A percentile compares a stretch with the other conserved stretches of the same genome.
These are phyloP conservation scores for Centaurea solstitialis DNA, from an alignment of 129 eudicot genomes.

Conservation along the genomic window DNA sequence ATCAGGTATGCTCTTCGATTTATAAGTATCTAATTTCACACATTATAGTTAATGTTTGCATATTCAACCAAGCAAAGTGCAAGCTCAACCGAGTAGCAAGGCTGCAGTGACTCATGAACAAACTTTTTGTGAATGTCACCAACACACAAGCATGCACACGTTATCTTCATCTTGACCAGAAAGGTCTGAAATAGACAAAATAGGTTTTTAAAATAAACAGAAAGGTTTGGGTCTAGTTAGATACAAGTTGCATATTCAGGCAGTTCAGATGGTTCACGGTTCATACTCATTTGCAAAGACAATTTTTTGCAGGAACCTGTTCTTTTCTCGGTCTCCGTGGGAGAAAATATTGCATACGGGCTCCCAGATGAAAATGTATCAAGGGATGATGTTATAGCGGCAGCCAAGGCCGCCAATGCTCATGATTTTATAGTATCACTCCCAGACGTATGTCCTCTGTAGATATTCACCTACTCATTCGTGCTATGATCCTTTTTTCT, in stretches of 20 bases:
- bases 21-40: background rate
- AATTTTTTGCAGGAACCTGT: conserved; percentile 72
- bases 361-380: conserved; percentile 92
- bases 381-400: conserved; percentile 82
- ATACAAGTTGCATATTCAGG: too few species aligned
- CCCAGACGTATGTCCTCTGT: conserved; percentile 68
- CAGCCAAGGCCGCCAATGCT: conserved; percentile 99
- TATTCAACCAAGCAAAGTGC: background rate
- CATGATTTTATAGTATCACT: conserved; percentile 90
- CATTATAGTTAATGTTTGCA: background rate
- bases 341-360: conserved; percentile 97
- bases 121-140: background rate
- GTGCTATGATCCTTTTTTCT: background rate
- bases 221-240: too few species aligned
- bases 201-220: too few species aligned
- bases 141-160: background rate
- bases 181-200: background rate
- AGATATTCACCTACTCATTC: background rate
- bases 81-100: background rate
- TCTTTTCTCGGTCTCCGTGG: conserved; percentile 91
- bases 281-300: background rate
- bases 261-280: background rate
- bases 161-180: background rate
- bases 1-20: conserved; percentile 60
- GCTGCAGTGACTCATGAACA: background rate